Percentiles rank a stretch among this genome's conserved stretches.
These are phyloP conservation scores for Microbotryum intermedium DNA, from an alignment of 1,284 basidiomycete genomes.

Conservation along the genomic window DNA sequence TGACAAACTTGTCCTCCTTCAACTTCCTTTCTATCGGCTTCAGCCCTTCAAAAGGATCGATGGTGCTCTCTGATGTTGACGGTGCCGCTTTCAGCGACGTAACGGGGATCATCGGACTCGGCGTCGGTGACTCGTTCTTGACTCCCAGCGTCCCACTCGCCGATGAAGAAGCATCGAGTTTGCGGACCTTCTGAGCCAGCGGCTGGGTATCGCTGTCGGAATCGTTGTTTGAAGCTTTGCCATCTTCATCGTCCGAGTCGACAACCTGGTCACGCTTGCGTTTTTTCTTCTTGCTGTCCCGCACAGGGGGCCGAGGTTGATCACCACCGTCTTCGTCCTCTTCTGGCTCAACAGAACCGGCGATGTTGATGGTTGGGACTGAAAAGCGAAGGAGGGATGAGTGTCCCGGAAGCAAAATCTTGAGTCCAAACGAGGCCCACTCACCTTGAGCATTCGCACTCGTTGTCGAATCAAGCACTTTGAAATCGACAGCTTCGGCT, in stretches of 20 bases:
- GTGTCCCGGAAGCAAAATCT: neutral
- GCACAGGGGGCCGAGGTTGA: slow-evolving; percentile 15
- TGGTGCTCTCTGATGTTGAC: no score
- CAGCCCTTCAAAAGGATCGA: neutral
- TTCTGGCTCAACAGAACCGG: slow-evolving; percentile 11
- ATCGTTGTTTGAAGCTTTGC: no score
- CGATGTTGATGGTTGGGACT: neutral
- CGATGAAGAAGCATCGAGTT: slow-evolving; percentile 3
- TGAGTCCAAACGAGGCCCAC: no score
- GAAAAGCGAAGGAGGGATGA: neutral
- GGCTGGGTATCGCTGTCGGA: no score
- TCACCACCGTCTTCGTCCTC: slow-evolving; percentile 22
- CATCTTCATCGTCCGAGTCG: slow-evolving; percentile 17
- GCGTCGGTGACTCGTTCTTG: neutral
- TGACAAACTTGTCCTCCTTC: slow-evolving; percentile 23
- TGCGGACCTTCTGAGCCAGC: slow-evolving; percentile 11
- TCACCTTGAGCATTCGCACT: neutral
- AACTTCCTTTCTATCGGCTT: slow-evolving; percentile 12
- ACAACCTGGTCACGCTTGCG: slow-evolving; percentile 22
- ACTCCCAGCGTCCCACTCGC: neutral
- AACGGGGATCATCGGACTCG: no score
- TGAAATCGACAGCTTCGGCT: no score
- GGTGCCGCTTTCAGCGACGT: no score
- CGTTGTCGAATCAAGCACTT: no score
- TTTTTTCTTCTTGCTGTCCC: slow-evolving; percentile 26